Conservation (phyloP, 2,329 filamentous ascomycete genomes). For the Fusarium nygamai region DNA sequence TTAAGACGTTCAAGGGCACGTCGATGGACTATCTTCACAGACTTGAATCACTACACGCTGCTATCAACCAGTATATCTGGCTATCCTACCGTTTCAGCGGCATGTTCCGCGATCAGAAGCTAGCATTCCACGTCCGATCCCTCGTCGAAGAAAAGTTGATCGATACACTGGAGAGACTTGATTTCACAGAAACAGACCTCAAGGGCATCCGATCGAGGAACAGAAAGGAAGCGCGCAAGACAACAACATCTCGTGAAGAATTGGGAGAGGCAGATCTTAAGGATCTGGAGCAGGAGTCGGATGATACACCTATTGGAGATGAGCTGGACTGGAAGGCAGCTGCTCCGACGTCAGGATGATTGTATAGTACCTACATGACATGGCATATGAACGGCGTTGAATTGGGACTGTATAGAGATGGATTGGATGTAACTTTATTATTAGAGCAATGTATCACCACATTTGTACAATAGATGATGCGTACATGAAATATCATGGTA, state of each 20-base stretch:
- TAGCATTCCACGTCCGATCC: conserved; percentile 82
- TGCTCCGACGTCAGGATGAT: conserved; percentile 8
- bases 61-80: conserved; percentile 90
- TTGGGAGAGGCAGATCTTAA: conserved; percentile 24
- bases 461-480: conserved; percentile 13
- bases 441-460: conserved; percentile 30
- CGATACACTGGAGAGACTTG: conserved; percentile 59
- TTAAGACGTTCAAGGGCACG: conserved; percentile 48
- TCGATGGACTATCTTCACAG: conserved; percentile 68
- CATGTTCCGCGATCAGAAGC: conserved; percentile 77
- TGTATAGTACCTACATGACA: conserved; percentile 5
- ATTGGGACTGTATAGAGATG: background rate
- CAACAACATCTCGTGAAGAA: conserved; percentile 15
- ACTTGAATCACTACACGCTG: conserved; percentile 83
- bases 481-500: background rate
- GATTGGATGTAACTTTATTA: conserved; percentile 25
- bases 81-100: conserved; percentile 88
- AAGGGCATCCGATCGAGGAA: conserved; percentile 37
- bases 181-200: conserved; percentile 52
- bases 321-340: conserved; percentile 16
- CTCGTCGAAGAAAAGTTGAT: conserved; percentile 80
- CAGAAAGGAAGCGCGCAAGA: conserved; percentile 36
- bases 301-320: conserved; percentile 26
- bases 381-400: background rate
- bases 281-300: conserved; percentile 28